Evolutionary conservation across 2,329 filamentous ascomycete genomes (phyloP).

Genomic region (Stemphylium lycopersici): DNA sequence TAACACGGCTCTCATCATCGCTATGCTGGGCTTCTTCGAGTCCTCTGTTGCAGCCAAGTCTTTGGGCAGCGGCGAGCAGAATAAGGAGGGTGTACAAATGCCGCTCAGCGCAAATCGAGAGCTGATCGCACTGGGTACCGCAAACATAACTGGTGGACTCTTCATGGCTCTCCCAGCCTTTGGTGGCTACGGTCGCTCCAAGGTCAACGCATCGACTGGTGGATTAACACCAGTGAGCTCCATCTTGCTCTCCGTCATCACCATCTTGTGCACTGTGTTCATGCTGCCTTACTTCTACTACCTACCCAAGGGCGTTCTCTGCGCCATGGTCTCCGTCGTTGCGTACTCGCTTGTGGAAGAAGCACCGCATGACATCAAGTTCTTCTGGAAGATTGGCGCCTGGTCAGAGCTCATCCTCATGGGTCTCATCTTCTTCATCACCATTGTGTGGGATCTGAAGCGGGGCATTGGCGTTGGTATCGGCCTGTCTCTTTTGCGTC

Average conservation of each 20-base stretch:
- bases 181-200: slow-evolving; percentile 94
- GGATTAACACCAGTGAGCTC: slow-evolving; percentile 94
- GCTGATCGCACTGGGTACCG: slow-evolving; percentile 86
- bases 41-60: slow-evolving; percentile 96
- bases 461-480: slow-evolving; percentile 94
- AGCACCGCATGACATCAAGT: slow-evolving; percentile 86
- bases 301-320: slow-evolving; percentile 94
- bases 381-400: slow-evolving; percentile 85
- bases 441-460: slow-evolving; percentile 93
- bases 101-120: slow-evolving; percentile 89
- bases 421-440: slow-evolving; percentile 86
- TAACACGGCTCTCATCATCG: slow-evolving; percentile 90
- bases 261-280: slow-evolving; percentile 79
- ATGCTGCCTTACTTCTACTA: slow-evolving; percentile 93
- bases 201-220: slow-evolving; percentile 91
- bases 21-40: slow-evolving; percentile 96
- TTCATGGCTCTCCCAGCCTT: slow-evolving; percentile 95
- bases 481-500: slow-evolving; percentile 84
- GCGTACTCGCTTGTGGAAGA: slow-evolving; percentile 95
- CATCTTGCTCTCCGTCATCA: slow-evolving; percentile 82
- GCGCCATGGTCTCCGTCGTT: slow-evolving; percentile 92
- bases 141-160: slow-evolving; percentile 88
- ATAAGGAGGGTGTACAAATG: slow-evolving; percentile 73
- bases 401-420: slow-evolving; percentile 88
- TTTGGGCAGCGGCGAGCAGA: slow-evolving; percentile 60